Percentiles rank a stretch among this genome's conserved stretches.
These are phyloP conservation scores for Oryza brachyantha DNA, from an alignment of 176 grass and related monocot species.

Conservation along the genomic window DNA sequence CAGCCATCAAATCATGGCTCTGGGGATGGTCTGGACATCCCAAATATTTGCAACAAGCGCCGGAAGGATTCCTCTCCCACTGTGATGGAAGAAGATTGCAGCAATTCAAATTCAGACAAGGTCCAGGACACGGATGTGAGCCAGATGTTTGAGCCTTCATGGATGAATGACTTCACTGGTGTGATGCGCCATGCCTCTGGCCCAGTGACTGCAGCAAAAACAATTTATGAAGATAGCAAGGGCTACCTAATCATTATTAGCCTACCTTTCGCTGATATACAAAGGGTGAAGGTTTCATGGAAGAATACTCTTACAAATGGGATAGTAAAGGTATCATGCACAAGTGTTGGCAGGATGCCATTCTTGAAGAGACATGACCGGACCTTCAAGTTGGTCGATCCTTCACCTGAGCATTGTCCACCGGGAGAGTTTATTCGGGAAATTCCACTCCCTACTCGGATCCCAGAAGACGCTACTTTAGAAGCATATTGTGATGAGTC, in stretches of 20 bases:
- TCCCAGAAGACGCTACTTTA: constrained; percentile 83
- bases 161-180: constrained; percentile 78
- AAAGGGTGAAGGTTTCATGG: constrained; percentile 91
- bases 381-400: constrained; percentile 74
- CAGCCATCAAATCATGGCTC: constrained; percentile 55
- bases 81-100: constrained; percentile 75
- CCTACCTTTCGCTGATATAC: constrained; percentile 77
- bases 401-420: constrained; percentile 88
- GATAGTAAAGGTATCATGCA: constrained; percentile 72
- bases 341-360: constrained; percentile 60
- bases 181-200: constrained; percentile 83
- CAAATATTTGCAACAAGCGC: constrained; percentile 49
- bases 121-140: constrained; percentile 52
- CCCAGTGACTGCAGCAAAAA: constrained; percentile 83
- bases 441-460: constrained; percentile 72
- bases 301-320: constrained; percentile 84
- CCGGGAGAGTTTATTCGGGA: constrained; percentile 90
- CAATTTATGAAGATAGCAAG: constrained; percentile 85
- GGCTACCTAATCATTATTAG: constrained; percentile 94
- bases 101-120: constrained; percentile 69
- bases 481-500: constrained; percentile 86
- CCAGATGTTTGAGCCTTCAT: constrained; percentile 57
- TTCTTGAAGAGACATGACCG: constrained; percentile 82
- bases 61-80: constrained; percentile 63
- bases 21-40: constrained; percentile 53